A percentile compares a stretch with the other conserved stretches of the same genome.
phyloP scores from a whole-genome alignment of 129 eudicot genomes.

The Chrysanthemum seticuspe region DNA sequence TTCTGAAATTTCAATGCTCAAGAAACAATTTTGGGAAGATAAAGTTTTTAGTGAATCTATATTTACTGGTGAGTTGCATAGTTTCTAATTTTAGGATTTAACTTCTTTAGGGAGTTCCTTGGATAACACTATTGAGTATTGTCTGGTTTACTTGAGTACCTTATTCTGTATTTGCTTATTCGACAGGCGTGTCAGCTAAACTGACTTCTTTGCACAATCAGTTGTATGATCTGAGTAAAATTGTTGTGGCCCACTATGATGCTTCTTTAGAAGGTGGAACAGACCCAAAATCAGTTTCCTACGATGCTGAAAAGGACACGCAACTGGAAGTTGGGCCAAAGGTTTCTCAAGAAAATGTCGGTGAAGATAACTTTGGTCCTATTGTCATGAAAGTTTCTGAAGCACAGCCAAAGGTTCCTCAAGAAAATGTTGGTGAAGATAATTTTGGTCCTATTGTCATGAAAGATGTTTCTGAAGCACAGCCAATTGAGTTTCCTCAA shows the following conservation, averaged over 20 bases:
- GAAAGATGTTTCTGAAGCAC: conserved; percentile 27
- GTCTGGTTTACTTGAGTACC: neutral
- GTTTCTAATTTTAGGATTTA: neutral
- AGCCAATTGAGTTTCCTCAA: conserved; percentile 31
- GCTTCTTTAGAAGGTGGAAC: conserved; percentile 32
- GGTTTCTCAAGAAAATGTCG: conserved; percentile 27
- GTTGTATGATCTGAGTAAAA: conserved; percentile 51
- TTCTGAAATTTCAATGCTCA: conserved; percentile 70
- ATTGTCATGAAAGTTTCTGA: conserved; percentile 14
- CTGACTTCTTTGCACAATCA: conserved; percentile 63
- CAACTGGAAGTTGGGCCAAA: conserved; percentile 19
- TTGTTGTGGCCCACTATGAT: conserved; percentile 29
- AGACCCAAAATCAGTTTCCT: conserved; percentile 28
- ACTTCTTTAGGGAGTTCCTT: neutral
- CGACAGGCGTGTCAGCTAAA: conserved; percentile 50
- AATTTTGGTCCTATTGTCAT: neutral
- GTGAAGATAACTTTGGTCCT: conserved; percentile 13
- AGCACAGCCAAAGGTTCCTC: conserved; percentile 25
- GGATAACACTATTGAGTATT: neutral
- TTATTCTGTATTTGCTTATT: neutral
- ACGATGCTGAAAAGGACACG: conserved; percentile 22
- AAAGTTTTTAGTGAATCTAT: conserved; percentile 66
- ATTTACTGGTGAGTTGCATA: conserved; percentile 54
- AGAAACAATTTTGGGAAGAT: conserved; percentile 71
- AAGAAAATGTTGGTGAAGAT: conserved; percentile 29